These are phyloP conservation scores for Streptanthus diversifolius DNA, from an alignment of 345 rosid genomes.

Conservation along the genomic window DNA sequence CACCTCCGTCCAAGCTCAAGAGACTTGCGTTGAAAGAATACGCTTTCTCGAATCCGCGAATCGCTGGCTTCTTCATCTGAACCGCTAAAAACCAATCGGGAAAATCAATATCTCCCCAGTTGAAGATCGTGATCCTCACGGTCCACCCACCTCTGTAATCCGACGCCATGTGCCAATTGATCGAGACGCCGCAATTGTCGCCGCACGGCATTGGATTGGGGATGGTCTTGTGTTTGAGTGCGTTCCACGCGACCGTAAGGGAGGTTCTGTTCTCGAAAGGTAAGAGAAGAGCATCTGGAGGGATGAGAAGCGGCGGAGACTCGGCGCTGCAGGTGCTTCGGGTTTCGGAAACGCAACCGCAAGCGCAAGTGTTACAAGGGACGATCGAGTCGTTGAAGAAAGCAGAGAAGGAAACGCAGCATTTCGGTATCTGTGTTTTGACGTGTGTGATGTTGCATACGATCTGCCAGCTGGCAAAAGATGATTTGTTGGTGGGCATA, in stretches of 20 bases:
- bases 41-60: slow-evolving; percentile 67
- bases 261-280: slow-evolving; percentile 81
- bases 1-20: slow-evolving; percentile 38
- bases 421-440: slow-evolving; percentile 68
- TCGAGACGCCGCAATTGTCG: slow-evolving; percentile 91
- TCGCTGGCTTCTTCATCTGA: slow-evolving; percentile 57
- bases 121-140: slow-evolving; percentile 81
- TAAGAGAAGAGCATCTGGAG: slow-evolving; percentile 77
- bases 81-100: slow-evolving; percentile 85
- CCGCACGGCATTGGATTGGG: slow-evolving; percentile 90
- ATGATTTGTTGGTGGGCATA: slow-evolving; percentile 58
- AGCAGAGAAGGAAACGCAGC: slow-evolving; percentile 90
- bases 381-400: slow-evolving; percentile 83
- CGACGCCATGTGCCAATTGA: slow-evolving; percentile 78
- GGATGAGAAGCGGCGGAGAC: slow-evolving; percentile 71
- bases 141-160: slow-evolving; percentile 88
- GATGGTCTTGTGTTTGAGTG: slow-evolving; percentile 53
- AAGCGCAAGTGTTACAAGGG: slow-evolving; percentile 92
- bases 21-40: slow-evolving; percentile 75
- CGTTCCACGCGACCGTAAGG: slow-evolving; percentile 70
- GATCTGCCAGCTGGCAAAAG: slow-evolving; percentile 94
- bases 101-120: slow-evolving; percentile 76
- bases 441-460: slow-evolving; percentile 87
- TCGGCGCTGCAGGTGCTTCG: slow-evolving; percentile 57
- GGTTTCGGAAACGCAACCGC: slow-evolving; percentile 67